These are phyloP conservation scores for Daldinia loculata DNA, from an alignment of 495 filamentous ascomycete genomes.

Conservation along the genomic window DNA sequence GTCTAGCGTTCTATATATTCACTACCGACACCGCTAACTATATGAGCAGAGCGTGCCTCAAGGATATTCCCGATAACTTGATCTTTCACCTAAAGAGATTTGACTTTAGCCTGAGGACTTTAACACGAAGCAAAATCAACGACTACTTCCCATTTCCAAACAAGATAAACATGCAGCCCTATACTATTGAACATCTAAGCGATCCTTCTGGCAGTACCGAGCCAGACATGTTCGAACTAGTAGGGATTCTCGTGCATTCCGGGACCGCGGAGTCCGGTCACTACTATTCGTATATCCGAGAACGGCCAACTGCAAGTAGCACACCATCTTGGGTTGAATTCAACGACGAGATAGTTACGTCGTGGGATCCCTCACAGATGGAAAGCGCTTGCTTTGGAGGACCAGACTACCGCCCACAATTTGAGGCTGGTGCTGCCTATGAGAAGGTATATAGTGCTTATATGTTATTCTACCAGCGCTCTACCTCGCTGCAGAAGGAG, in stretches of 20 bases:
- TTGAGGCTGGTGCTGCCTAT: conserved; percentile 55
- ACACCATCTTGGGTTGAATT: conserved; percentile 83
- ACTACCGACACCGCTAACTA: conserved; percentile 30
- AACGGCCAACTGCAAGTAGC: conserved; percentile 67
- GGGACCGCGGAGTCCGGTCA: conserved; percentile 95
- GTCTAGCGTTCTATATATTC: conserved; percentile 5
- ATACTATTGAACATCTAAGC: conserved; percentile 86
- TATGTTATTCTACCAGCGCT: conserved; percentile 96
- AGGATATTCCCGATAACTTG: conserved; percentile 91
- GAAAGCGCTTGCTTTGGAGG: conserved; percentile 84
- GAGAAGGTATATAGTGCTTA: conserved; percentile 89
- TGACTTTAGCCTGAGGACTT: conserved; percentile 87
- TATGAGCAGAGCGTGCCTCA: conserved; percentile 75
- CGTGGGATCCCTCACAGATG: conserved; percentile 78
- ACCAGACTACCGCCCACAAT: conserved; percentile 59
- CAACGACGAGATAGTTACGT: conserved; percentile 83
- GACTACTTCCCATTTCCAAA: conserved; percentile 89
- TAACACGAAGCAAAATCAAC: conserved; percentile 92
- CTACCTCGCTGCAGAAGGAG: conserved; percentile 66
- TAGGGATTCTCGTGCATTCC: conserved; percentile 90
- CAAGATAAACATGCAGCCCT: conserved; percentile 87
- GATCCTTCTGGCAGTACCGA: conserved; percentile 61
- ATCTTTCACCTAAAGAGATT: conserved; percentile 98
- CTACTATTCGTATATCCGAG: conserved; percentile 94
- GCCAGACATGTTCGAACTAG: conserved; percentile 85